Evolutionary conservation across 768 basidiomycete genomes (phyloP), one percentile per base, ranked within the genome.

Genomic region (Rhizopogon sp.): DNA sequence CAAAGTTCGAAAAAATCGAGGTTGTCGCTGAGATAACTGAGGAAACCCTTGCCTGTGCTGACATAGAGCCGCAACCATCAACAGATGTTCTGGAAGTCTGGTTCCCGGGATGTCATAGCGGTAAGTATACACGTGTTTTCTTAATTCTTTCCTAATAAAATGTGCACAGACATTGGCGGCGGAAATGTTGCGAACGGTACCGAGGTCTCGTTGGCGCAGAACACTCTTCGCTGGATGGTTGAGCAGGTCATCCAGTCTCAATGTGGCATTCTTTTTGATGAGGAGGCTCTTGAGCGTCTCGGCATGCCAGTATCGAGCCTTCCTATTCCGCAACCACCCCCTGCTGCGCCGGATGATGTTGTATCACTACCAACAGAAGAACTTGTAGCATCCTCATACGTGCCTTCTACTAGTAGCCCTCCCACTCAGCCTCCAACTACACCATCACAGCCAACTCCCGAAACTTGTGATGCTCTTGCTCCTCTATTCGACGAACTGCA

Each of bases 181-280:
- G 85, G 86, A 16, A 67, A 73, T 7, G 79, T 80, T 3, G 43
- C 62, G 3, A 78, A 88, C 58, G 67, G 66, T 5, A 70, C 56
- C 8, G 33, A 71, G 0, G 47, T 61, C 7, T 74, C 73, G 7
- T 76, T 92, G 5, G 70, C 81, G 1, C 78, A 87, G 60, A 82
- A 88, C 59, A 71, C 82, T 16, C 72, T 93, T 29, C 79, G 81
- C 28, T 93, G 90, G 90, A 90, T 93, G 88, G 74, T 91, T 37
- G 81, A 82, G 51, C 79, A 92, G 59, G 74, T 83, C 54, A 73
- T 82, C 22, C 61, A 66, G 10, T 74, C 87, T 13, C 67, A 74
- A n/a, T 83, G 85, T 60, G 84, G 81, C 5, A 76, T 90, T 35
- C 60, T 71, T 31, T 89, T 89, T 62, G 80, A 85, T 53, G 53